Conservation (phyloP, 768 basidiomycete species). For the Rhizopogon vulgaris region DNA sequence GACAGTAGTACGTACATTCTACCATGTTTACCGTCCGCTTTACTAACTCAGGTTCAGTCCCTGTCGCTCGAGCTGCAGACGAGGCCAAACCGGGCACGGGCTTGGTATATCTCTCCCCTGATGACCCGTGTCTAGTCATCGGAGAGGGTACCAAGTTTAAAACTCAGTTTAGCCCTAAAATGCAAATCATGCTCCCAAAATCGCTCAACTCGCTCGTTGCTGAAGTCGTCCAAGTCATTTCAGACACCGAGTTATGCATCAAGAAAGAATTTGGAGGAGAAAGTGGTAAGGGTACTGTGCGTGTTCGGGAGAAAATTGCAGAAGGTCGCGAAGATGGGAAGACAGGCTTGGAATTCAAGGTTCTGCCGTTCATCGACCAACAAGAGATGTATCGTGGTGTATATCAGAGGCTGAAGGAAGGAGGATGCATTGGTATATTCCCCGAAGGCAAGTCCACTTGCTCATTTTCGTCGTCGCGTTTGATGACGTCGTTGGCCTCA, state of each 20-base stretch:
- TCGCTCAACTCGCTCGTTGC: slow-evolving; percentile 68
- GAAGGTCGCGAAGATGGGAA: slow-evolving; percentile 52
- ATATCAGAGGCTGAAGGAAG: slow-evolving; percentile 78
- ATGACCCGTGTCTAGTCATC: slow-evolving; percentile 75
- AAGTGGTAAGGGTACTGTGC: slow-evolving; percentile 63
- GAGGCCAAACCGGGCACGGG: slow-evolving; percentile 73
- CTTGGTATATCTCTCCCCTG: slow-evolving; percentile 57
- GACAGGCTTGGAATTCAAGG: slow-evolving; percentile 72
- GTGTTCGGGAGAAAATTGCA: slow-evolving; percentile 59
- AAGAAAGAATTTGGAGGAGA: slow-evolving; percentile 87
- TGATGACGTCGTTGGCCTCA: neutral
- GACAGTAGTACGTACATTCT: slow-evolving; percentile 63
- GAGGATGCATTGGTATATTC: slow-evolving; percentile 93
- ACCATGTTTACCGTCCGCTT: neutral
- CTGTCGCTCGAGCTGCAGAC: slow-evolving; percentile 90
- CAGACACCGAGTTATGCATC: slow-evolving; percentile 77
- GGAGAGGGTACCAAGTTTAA: slow-evolving; percentile 80
- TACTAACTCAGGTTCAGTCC: slow-evolving; percentile 48
- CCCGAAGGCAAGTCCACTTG: slow-evolving; percentile 73
- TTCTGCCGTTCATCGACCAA: slow-evolving; percentile 86
- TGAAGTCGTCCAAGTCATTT: slow-evolving; percentile 83
- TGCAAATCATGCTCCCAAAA: slow-evolving; percentile 86
- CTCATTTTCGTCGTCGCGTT: neutral
- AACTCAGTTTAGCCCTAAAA: slow-evolving; percentile 64
- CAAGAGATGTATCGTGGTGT: slow-evolving; percentile 92